Conservation (phyloP, 192 early-diverging fungal genomes). For the Radiomyces spectabilis region DNA sequence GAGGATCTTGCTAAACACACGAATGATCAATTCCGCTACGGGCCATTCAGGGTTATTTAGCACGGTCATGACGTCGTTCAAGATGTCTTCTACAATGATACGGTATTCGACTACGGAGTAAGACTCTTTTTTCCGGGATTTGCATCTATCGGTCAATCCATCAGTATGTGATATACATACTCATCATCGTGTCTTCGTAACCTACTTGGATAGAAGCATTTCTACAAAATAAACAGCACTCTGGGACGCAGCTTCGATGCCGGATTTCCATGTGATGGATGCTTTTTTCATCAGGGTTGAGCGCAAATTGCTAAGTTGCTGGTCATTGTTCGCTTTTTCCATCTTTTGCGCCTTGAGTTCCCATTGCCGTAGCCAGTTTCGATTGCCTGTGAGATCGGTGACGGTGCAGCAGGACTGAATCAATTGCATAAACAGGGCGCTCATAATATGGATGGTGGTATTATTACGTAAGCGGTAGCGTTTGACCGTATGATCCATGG, state of each 20-base stretch:
- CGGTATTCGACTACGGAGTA: constrained; percentile 66
- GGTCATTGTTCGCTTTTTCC: neutral
- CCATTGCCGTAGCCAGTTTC: constrained; percentile 21
- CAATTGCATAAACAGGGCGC: constrained; percentile 65
- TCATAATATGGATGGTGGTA: constrained; percentile 61
- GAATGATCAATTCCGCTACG: constrained; percentile 64
- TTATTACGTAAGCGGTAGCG: constrained; percentile 52
- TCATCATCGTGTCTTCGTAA: constrained; percentile 3
- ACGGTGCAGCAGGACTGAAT: constrained; percentile 48
- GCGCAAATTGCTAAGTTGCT: too few relatives aligned
- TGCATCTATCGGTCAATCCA: constrained; percentile 31
- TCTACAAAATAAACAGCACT: constrained; percentile 53
- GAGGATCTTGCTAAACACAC: constrained; percentile 62
- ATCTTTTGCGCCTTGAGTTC: constrained; percentile 2
- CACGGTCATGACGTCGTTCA: constrained; percentile 64
- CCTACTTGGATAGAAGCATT: constrained; percentile 52
- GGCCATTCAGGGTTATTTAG: constrained; percentile 89
- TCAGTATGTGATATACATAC: constrained; percentile 27
- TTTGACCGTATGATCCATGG: constrained; percentile 40
- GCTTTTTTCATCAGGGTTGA: neutral
- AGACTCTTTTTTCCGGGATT: constrained; percentile 33
- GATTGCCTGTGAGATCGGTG: constrained; percentile 1
- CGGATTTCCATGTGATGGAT: constrained; percentile 25
- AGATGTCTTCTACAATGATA: constrained; percentile 57
- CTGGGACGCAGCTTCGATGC: constrained; percentile 43